A percentile compares a stretch with the other conserved stretches of the same genome.
phyloP scores from a whole-genome alignment of 805 yeast species.

The Maudiozyma bulderi region DNA sequence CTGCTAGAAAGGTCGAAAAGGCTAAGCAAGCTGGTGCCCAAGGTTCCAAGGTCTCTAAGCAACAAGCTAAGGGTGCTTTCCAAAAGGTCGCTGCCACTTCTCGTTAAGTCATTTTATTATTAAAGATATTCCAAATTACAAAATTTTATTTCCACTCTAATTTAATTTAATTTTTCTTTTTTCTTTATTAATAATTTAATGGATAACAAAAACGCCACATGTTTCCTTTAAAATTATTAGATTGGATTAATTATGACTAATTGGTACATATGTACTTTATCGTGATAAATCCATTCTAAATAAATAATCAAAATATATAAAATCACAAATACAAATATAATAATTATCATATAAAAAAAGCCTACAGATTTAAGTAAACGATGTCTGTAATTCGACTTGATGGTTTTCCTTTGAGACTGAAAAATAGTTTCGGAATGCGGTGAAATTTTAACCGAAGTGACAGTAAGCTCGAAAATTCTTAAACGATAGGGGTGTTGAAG shows the following conservation, averaged over 20 bases:
- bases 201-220: background rate
- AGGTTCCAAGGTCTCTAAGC: conserved; percentile 79
- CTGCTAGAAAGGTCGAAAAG: conserved; percentile 89
- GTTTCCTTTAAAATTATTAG: background rate
- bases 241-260: background rate
- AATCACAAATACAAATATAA: too few relatives aligned
- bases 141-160: background rate
- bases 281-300: background rate
- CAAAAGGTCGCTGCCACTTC: conserved; percentile 94
- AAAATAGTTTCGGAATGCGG: too few relatives aligned
- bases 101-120: conserved; percentile 52
- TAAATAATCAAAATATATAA: too few relatives aligned
- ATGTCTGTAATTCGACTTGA: too few relatives aligned
- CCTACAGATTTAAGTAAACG: too few relatives aligned
- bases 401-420: too few relatives aligned
- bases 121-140: background rate
- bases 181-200: background rate
- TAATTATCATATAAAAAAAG: too few relatives aligned
- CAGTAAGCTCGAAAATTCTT: too few relatives aligned
- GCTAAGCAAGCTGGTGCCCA: conserved; percentile 72
- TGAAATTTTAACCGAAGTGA: too few relatives aligned
- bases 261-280: background rate
- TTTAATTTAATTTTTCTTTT: background rate
- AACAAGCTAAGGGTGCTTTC: conserved; percentile 96
- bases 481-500: too few relatives aligned